Evolutionary conservation across 2,329 filamentous ascomycete species (phyloP).

Genomic region (Colletotrichum somersetense): DNA sequence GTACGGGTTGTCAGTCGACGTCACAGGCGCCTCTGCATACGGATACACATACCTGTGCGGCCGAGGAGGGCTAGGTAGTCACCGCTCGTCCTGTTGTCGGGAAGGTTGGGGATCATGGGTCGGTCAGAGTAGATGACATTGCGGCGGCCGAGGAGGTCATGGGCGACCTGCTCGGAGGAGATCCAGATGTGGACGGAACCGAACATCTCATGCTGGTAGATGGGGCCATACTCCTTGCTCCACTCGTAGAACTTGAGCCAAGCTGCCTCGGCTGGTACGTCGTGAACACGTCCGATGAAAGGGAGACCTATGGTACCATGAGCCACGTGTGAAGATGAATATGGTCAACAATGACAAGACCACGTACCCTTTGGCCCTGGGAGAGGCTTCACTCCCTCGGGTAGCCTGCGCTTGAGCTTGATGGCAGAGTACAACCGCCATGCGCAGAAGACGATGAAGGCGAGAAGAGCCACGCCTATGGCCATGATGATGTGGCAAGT

Average conservation of each 20-base stretch:
- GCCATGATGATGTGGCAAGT: conserved; percentile 27
- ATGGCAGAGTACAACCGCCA: conserved; percentile 36
- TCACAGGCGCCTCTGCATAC: too few relatives aligned
- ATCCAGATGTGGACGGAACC: conserved; percentile 63
- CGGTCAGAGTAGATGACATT: conserved; percentile 61
- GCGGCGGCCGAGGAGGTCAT: conserved; percentile 58
- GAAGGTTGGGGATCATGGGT: conserved; percentile 60
- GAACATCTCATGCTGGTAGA: conserved; percentile 61
- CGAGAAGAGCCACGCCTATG: conserved; percentile 37
- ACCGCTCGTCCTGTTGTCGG: conserved; percentile 61
- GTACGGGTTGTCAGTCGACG: not conserved
- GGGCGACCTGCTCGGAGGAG: conserved; percentile 59
- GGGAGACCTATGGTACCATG: conserved; percentile 52
- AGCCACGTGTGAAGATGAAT: conserved; percentile 25
- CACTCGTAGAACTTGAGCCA: conserved; percentile 64
- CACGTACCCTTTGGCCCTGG: conserved; percentile 49
- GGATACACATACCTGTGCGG: conserved; percentile 51
- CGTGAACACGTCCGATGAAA: conserved; percentile 59
- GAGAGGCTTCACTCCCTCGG: conserved; percentile 46
- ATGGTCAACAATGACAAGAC: not conserved
- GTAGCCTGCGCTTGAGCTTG: conserved; percentile 44
- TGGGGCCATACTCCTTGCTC: conserved; percentile 60
- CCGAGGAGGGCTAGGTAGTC: conserved; percentile 61
- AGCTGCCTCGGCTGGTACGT: conserved; percentile 55
- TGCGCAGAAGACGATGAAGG: conserved; percentile 37